Evolutionary conservation across 495 filamentous ascomycete genomes (phyloP), one percentile per base, ranked within the genome.

Genomic region (Zalerion maritima): DNA sequence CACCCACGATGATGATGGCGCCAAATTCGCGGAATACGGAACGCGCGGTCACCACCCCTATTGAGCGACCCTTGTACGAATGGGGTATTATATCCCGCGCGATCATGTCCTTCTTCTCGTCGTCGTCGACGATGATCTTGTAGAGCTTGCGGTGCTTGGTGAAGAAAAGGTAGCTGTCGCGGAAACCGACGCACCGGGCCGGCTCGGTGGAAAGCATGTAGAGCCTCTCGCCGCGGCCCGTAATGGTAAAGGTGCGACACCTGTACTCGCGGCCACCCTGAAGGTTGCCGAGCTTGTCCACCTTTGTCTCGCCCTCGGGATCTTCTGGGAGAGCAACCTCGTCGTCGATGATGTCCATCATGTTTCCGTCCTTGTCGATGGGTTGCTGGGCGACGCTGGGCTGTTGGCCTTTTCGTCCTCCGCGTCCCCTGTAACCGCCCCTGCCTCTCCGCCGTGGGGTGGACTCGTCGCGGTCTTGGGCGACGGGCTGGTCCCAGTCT

Each of bases 171-270:
- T 97, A 97, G 33, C 81, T 89, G 56, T 97, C 89, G 31, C 89
- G 63, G 66, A 97, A 97, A 5, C 89, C 89, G 27, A 92, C 87
- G 43, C 89, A 97, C 33, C 89, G 73, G 13, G 89, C 89, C 3
- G 89, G 89, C 42, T 97, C 89, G 2, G 89, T 97, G 2, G 85
- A 94, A 44, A 97, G 60, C 89, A 97, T 97, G 70, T 97, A 97
- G 10, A 91, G 69, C 14, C 83, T 57, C 16, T 89, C 67, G n/a
- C 74, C 81, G 26, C 85, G 74, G 26, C 79, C 81, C 14, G 71
- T 62, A 28, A 97, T 78, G 17, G 74, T 92, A 49, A 97, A 97
- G 2, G 81, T 87, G 24, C 89, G 77, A 42, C 92, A 92, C 28
- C 91, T 75, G 46, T 96, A 97, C 40, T 94, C 81, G 40, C 89